Evolutionary conservation across 2,329 filamentous ascomycete species (phyloP).

Genomic region (Macrophomina phaseolina): DNA sequence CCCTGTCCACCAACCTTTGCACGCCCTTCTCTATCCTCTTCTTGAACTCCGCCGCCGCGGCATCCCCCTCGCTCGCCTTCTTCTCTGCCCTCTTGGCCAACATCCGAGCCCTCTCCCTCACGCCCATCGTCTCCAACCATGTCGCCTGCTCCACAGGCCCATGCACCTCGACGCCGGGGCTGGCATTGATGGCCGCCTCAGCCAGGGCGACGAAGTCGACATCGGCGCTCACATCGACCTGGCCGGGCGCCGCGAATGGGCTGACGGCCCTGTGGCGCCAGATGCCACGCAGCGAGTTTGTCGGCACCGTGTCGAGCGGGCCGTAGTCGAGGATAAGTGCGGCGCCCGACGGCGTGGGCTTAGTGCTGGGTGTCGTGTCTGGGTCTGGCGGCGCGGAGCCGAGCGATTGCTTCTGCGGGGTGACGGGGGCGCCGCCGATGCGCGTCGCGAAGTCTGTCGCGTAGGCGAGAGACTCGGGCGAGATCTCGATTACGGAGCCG

Average conservation of each 20-base stretch:
- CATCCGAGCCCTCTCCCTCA: slow-evolving; percentile 75
- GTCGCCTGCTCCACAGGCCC: slow-evolving; percentile 85
- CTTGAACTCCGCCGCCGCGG: slow-evolving; percentile 43
- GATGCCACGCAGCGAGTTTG: slow-evolving; percentile 91
- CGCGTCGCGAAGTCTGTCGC: slow-evolving; percentile 79
- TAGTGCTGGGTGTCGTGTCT: slow-evolving; percentile 47
- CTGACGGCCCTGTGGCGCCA: slow-evolving; percentile 75
- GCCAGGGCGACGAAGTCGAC: slow-evolving; percentile 91
- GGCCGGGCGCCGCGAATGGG: slow-evolving; percentile 78
- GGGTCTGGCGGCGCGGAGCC: slow-evolving; percentile 29
- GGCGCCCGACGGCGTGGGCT: slow-evolving; percentile 73
- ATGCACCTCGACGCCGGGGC: slow-evolving; percentile 83
- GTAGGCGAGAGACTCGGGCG: slow-evolving; percentile 83
- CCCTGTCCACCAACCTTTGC: slow-evolving; percentile 81
- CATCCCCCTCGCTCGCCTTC: slow-evolving; percentile 7
- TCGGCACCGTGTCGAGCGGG: slow-evolving; percentile 75
- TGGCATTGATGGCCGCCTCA: slow-evolving; percentile 77
- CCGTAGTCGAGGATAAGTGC: slow-evolving; percentile 98
- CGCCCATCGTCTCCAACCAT: slow-evolving; percentile 83
- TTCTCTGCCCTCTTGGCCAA: slow-evolving; percentile 56
- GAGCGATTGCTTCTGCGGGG: slow-evolving; percentile 33
- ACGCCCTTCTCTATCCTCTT: slow-evolving; percentile 74
- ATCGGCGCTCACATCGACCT: slow-evolving; percentile 88
- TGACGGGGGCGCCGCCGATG: slow-evolving; percentile 70
- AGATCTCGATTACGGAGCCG: slow-evolving; percentile 83